Percentiles rank a stretch among this genome's conserved stretches.
These are phyloP conservation scores for Colletotrichum shisoi DNA, from an alignment of 2,329 filamentous ascomycete species.

Conservation along the genomic window DNA sequence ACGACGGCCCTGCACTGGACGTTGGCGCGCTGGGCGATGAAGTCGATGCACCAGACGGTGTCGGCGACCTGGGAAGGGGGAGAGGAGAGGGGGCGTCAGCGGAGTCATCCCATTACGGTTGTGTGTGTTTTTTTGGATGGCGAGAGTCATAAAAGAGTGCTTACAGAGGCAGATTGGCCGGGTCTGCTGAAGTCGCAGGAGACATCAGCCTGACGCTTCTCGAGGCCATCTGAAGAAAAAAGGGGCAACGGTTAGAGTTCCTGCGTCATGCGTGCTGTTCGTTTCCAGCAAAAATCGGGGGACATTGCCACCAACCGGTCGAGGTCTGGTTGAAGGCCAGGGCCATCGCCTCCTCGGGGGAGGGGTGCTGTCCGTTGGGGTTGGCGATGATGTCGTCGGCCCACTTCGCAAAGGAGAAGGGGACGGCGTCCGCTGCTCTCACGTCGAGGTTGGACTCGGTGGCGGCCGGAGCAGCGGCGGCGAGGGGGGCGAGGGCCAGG, in stretches of 20 bases:
- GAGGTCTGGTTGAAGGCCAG: conserved; percentile 32
- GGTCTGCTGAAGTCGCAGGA: conserved; percentile 11
- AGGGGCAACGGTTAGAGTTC: not conserved
- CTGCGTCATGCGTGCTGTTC: no score
- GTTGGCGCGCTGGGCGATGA: conserved; percentile 30
- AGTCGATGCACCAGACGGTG: conserved; percentile 33
- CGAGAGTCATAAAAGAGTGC: not conserved
- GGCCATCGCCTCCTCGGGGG: conserved; percentile 28
- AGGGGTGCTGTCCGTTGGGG: conserved; percentile 27
- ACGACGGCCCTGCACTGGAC: conserved; percentile 26
- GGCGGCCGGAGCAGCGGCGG: conserved; percentile 9
- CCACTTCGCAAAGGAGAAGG: conserved; percentile 36
- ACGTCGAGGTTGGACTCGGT: conserved; percentile 3
- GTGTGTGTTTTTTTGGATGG: not conserved
- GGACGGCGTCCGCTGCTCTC: conserved; percentile 2
- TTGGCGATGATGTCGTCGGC: conserved; percentile 31
- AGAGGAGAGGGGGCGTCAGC: not conserved
- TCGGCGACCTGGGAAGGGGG: conserved; percentile 25
- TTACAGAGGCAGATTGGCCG: conserved; percentile 15
- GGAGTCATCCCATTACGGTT: accelerated
- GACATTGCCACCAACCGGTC: conserved; percentile 2
- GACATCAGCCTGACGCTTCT: conserved; percentile 30
- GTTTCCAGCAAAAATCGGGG: no score
- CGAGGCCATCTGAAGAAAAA: not conserved
- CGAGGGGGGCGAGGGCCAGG: conserved; percentile 7